phyloP scores from a whole-genome alignment of 2,329 filamentous ascomycete species.

The Penicillium corylophilum region DNA sequence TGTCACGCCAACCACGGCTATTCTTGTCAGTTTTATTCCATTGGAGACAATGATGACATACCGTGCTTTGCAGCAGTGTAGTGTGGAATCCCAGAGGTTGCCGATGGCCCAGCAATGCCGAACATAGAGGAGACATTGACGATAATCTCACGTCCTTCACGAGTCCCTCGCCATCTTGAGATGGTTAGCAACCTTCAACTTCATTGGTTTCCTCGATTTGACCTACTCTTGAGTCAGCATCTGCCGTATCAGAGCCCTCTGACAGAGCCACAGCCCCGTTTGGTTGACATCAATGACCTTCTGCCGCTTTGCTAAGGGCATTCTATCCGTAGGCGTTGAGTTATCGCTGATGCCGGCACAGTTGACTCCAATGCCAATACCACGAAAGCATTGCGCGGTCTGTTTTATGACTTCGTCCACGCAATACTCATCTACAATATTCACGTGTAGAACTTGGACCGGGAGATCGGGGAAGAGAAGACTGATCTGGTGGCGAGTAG shows the following conservation, averaged over 20 bases:
- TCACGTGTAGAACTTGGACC: slow-evolving; percentile 43
- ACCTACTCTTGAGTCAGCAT: slow-evolving; percentile 28
- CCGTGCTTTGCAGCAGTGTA: slow-evolving; percentile 29
- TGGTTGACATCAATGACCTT: slow-evolving; percentile 55
- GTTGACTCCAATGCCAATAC: slow-evolving; percentile 58
- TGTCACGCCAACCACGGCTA: slow-evolving; percentile 27
- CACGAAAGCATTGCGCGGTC: slow-evolving; percentile 49
- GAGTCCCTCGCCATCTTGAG: slow-evolving; percentile 11
- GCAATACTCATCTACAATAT: slow-evolving; percentile 48
- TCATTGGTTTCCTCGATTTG: not conserved
- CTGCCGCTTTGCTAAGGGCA: slow-evolving; percentile 50
- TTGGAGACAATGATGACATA: not conserved
- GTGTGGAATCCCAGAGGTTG: slow-evolving; percentile 12
- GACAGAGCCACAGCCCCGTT: slow-evolving; percentile 58
- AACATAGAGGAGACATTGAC: slow-evolving; percentile 28
- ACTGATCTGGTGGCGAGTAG: slow-evolving; percentile 29
- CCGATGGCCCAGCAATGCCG: slow-evolving; percentile 18
- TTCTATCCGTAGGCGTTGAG: slow-evolving; percentile 47
- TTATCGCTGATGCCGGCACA: slow-evolving; percentile 54
- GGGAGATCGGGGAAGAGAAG: slow-evolving; percentile 42
- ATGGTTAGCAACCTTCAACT: not conserved
- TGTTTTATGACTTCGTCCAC: slow-evolving; percentile 47
- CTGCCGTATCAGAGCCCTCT: slow-evolving; percentile 48
- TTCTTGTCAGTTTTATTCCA: not conserved
- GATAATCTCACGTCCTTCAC: slow-evolving; percentile 25